Evolutionary conservation across 2,329 filamentous ascomycete species (phyloP), one percentile per base, ranked within the genome.

Genomic region (Hymenoscyphus scutula): DNA sequence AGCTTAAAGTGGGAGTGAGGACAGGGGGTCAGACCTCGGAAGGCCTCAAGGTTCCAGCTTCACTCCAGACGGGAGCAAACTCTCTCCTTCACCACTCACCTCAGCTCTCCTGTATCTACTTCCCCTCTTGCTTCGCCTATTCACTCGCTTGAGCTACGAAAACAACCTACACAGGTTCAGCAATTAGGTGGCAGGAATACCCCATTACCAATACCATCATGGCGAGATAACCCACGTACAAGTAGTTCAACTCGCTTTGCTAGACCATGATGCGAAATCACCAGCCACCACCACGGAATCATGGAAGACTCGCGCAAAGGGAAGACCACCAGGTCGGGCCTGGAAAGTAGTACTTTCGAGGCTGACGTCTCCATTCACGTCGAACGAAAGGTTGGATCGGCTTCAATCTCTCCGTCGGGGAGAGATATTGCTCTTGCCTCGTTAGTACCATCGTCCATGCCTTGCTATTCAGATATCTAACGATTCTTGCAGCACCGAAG

Each of bases 361-460:
- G 85, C 89, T 66, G 89, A 96, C 76, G 89, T 90, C 59, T 90
- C 89, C 1, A 93, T 97, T 69, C 87, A 90, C 71, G 90, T 97
- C 58, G 89, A 93, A 38, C 71, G 72, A 25, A 71, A 73, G 53
- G 91, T 97, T 59, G 92, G 92, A 56, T 96, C 94, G 5, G 93
- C 94, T 70, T 94, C 92, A 64, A 97, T 97, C 76, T 96, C 93
- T 23, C 93, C 93, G 2, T 93, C 89, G 64, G 92, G 94, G 56
- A 85, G 94, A 70, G 94, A 97, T 78, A 87, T 97, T 62, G 93
- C 94, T 38, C 81, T 97, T 67, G 94, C 92, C 60, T 96, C 92
- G 82, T 83, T 75, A 70, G 79, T 73, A n/a, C 32, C 19, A n/a
- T 48, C 23, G 8, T 23, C 41, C 13, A 23, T 48, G 19, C 29